Base-by-base conservation (phyloP, 768 basidiomycete species). In the Macrocybe gigantea region DNA sequence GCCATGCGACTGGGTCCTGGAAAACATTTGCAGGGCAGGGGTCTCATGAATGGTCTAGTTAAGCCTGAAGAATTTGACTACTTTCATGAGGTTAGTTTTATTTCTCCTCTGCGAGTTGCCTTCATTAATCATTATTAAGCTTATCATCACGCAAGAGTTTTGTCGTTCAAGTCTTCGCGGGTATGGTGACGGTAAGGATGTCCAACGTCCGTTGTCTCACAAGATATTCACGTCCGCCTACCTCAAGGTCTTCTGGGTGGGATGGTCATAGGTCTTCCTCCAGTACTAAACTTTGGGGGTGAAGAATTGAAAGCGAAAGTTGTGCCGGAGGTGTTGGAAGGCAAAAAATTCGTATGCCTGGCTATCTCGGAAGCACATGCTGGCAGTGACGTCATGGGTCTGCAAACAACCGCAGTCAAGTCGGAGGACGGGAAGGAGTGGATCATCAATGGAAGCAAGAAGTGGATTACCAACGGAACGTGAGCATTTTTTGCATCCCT, bases 1-100 rank as follows among this genome's bases (percentile, higher is more conserved):
- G 87, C 91, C 10, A 96, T 98, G 94, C 81, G 93, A 31, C 67
- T 94, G 69, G 95, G 95, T 14, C 95, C 95, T 7, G 93, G 92
- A 14, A 92, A 93, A 63, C 93, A 97, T 58, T 77, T 98, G 8
- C 74, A 85, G 62, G 94, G 94, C 5, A 76, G 80, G 11, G 77
- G 67, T 8, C 70, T 99, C n/a, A 83, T 93, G 76, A 80, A 78
- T 45, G 94, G 91, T 1, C 61, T 85, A 6, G 85, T 96, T 39
- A 82, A 78, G 53, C 88, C 92, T 2, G 91, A 94, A 63, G 82
- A 85, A 63, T 94, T 85, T 55, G 88, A 94, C 61, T 92, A 89
- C 62, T 95, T 95, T 77, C 91, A 94, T 63, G 84, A 86, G 66
- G 80, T 80, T 50, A 35, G 60, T 36, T 48, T 42, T 45, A n/a